phyloP scores from a whole-genome alignment of 106 monocot species.

The Dendrobium officinale region DNA sequence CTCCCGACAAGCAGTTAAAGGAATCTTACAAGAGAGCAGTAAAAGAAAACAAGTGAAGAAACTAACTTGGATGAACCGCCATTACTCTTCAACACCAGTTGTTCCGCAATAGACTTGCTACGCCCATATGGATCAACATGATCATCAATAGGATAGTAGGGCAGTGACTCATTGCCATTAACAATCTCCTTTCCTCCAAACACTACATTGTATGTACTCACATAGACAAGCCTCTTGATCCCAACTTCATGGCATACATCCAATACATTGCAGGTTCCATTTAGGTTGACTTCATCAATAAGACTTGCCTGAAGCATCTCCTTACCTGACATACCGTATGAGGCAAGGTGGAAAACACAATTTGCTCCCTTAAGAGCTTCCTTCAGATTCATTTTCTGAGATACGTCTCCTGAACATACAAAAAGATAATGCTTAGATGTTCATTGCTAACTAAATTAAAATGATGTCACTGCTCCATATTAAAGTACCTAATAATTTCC shows the following conservation, averaged over 20 bases:
- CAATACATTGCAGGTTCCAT: slow-evolving; percentile 87
- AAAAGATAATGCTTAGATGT: background rate
- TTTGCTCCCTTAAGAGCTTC: slow-evolving; percentile 61
- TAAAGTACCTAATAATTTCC: background rate
- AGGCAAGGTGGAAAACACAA: slow-evolving; percentile 96
- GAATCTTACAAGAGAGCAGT: background rate
- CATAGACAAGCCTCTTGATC: slow-evolving; percentile 79
- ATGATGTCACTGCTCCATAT: background rate
- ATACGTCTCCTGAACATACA: slow-evolving; percentile 62
- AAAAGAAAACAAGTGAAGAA: background rate
- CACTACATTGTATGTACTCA: slow-evolving; percentile 95
- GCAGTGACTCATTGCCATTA: slow-evolving; percentile 80
- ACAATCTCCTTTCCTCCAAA: slow-evolving; percentile 93
- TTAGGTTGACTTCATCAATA: slow-evolving; percentile 70
- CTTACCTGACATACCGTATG: slow-evolving; percentile 98
- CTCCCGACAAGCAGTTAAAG: background rate
- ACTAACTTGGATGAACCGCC: slow-evolving; percentile 68
- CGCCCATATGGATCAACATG: slow-evolving; percentile 94
- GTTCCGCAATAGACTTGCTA: slow-evolving; percentile 88
- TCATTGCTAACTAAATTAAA: too few species aligned
- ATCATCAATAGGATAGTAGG: slow-evolving; percentile 79
- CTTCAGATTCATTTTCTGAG: slow-evolving; percentile 55
- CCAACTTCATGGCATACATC: slow-evolving; percentile 78
- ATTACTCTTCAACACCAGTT: slow-evolving; percentile 88
- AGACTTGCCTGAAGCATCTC: slow-evolving; percentile 82